Conservation (phyloP, 495 filamentous ascomycete genomes). For the Penicillium chermesinum region DNA sequence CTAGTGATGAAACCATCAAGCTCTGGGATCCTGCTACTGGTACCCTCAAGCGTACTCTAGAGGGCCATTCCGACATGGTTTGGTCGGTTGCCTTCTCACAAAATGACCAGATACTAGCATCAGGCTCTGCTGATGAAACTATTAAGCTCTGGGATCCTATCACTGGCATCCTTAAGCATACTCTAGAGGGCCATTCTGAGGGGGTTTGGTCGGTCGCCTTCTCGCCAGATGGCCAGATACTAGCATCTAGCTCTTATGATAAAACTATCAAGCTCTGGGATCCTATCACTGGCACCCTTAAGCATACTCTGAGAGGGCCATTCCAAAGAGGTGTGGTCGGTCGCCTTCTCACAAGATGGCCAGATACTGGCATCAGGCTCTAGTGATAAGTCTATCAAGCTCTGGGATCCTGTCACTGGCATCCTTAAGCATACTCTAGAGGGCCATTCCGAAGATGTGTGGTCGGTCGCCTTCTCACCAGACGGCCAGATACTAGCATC, state of each 20-base stretch:
- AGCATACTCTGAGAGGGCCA: conserved; percentile 17
- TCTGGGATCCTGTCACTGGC: background rate
- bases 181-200: background rate
- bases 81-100: background rate
- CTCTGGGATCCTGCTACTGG: background rate
- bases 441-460: background rate
- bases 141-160: background rate
- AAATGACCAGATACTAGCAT: conserved; percentile 2
- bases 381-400: background rate
- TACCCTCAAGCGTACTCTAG: background rate
- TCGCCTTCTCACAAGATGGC: background rate
- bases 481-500: conserved; percentile 3
- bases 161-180: background rate
- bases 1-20: background rate
- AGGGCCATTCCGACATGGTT: conserved; percentile 1
- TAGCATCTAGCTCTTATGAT: no score
- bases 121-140: background rate
- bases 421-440: background rate
- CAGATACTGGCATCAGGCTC: background rate
- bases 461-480: background rate
- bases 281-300: no score
- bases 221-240: no score
- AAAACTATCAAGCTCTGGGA: no score
- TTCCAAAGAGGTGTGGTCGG: background rate
- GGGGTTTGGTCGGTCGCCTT: no score